Conservation (phyloP, 345 rosid genomes). For the Anacardium occidentale region DNA sequence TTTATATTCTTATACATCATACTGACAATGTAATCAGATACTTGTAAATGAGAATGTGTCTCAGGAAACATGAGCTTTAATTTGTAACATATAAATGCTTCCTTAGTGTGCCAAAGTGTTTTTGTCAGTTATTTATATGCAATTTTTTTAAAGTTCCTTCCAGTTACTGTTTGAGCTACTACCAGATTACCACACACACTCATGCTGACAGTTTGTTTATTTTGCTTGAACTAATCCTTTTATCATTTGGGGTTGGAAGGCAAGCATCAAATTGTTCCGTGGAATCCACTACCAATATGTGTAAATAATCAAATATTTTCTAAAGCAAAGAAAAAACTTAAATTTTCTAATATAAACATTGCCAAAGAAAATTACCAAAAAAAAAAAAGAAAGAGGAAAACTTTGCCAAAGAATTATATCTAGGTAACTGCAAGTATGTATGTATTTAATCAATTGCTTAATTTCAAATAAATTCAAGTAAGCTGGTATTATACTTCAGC, state of each 20-base stretch:
- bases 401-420: neutral
- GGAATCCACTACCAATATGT: neutral
- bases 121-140: neutral
- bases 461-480: neutral
- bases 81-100: neutral
- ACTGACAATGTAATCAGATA: neutral
- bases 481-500: neutral
- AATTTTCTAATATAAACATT: neutral
- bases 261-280: neutral
- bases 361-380: too few relatives aligned
- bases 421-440: neutral
- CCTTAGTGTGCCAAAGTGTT: neutral
- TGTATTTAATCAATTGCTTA: neutral
- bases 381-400: too few relatives aligned
- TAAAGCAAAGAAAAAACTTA: neutral
- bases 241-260: neutral
- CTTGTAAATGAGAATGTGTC: neutral
- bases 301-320: neutral
- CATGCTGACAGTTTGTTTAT: neutral
- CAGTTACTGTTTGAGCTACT: neutral
- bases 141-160: neutral
- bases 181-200: neutral
- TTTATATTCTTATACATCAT: neutral
- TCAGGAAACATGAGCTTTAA: neutral
- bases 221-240: neutral